A percentile compares a stretch with the other conserved stretches of the same genome.
phyloP scores from a whole-genome alignment of 2,329 filamentous ascomycete species.

The Apiospora malaysiana region DNA sequence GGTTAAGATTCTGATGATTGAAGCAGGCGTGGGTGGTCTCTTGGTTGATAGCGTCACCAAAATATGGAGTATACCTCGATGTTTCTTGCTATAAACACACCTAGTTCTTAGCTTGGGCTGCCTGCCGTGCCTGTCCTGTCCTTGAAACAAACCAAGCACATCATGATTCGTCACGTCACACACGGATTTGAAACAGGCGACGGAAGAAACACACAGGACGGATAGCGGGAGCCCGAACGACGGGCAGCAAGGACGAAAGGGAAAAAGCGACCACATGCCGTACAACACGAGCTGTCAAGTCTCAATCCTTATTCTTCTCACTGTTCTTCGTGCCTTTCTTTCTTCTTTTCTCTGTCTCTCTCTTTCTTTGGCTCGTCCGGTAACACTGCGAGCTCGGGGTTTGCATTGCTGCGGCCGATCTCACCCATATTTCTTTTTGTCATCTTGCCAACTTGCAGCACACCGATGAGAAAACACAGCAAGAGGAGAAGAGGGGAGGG shows the following conservation, averaged over 20 bases:
- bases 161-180: slow-evolving; percentile 16
- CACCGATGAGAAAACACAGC: slow-evolving; percentile 3
- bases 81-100: not conserved
- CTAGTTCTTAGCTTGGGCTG: not conserved
- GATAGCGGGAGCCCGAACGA: slow-evolving; percentile 12
- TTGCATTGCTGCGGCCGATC: not conserved
- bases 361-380: not conserved
- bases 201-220: slow-evolving; percentile 8
- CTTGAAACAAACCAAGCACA: not conserved
- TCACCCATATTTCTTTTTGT: not conserved
- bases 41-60: too few species aligned
- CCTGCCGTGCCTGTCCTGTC: not conserved
- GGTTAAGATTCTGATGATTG: not conserved
- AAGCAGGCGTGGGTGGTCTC: not conserved
- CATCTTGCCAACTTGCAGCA: not conserved
- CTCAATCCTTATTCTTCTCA: not conserved
- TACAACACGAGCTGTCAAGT: slow-evolving; percentile 11
- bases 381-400: not conserved
- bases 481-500: not conserved
- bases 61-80: too few species aligned
- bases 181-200: slow-evolving; percentile 9
- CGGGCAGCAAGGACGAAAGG: not conserved
- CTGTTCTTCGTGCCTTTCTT: not conserved
- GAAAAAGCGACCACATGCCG: not conserved
- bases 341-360: not conserved